These are phyloP conservation scores for Globisporangium spiculum DNA, from an alignment of 352 stramenopile genomes.

Conservation along the genomic window DNA sequence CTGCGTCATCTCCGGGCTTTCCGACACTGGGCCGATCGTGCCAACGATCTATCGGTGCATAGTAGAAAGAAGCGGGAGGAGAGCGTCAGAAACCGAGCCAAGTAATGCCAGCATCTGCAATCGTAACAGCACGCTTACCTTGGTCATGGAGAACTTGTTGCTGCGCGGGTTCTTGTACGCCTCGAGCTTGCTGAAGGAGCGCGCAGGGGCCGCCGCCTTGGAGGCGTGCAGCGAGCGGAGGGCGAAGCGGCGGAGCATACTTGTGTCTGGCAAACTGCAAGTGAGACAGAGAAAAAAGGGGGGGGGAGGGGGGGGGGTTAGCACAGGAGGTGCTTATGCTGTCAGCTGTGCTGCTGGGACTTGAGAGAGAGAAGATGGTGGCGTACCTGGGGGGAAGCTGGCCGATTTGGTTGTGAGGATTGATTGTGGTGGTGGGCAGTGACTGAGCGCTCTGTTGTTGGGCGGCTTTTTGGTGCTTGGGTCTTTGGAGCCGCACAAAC, in stretches of 20 bases:
- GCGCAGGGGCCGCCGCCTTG: background rate
- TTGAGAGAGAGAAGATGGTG: background rate
- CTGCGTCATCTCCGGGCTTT: slow-evolving; percentile 73
- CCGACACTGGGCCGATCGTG: slow-evolving; percentile 90
- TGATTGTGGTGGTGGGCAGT: slow-evolving; percentile 7
- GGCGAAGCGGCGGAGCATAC: slow-evolving; percentile 19
- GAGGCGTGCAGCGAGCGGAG: slow-evolving; percentile 14
- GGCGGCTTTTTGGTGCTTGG: background rate
- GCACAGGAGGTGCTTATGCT: background rate
- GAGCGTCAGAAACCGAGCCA: background rate
- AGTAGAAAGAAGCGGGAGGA: background rate
- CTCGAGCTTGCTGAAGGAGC: slow-evolving; percentile 25
- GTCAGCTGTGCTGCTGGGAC: no score
- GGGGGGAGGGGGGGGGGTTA: background rate
- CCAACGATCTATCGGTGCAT: slow-evolving; percentile 76
- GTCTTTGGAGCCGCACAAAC: background rate
- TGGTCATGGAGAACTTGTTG: slow-evolving; percentile 88
- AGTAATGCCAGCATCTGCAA: background rate
- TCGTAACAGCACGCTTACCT: slow-evolving; percentile 23
- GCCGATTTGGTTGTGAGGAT: background rate
- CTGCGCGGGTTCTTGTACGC: slow-evolving; percentile 78
- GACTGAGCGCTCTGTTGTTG: background rate
- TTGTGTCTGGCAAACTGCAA: background rate
- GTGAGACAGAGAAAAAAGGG: background rate
- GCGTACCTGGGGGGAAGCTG: background rate